Evolutionary conservation across 2,329 filamentous ascomycete genomes (phyloP).

Genomic region (Madurella mycetomatis): DNA sequence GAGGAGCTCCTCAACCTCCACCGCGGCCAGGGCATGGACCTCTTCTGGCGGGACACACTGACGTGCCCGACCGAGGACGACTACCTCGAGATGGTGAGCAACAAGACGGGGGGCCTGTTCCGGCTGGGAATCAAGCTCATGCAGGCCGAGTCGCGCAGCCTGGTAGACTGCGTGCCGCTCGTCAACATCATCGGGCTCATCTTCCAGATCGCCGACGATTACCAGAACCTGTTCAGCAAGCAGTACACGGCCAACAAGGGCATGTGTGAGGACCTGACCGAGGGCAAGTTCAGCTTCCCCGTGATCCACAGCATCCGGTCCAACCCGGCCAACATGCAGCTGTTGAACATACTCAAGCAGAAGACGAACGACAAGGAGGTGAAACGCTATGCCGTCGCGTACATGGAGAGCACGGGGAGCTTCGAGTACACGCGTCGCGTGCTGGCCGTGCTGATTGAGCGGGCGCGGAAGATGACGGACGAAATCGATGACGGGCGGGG

Average conservation of each 20-base stretch:
- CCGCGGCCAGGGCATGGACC: slow-evolving; percentile 83
- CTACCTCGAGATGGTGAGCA: slow-evolving; percentile 90
- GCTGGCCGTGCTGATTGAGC: slow-evolving; percentile 57
- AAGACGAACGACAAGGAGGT: slow-evolving; percentile 82
- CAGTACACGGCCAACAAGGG: slow-evolving; percentile 87
- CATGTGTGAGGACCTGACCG: slow-evolving; percentile 89
- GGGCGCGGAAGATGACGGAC: slow-evolving; percentile 59
- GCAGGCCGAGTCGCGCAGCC: slow-evolving; percentile 63
- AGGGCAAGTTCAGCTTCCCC: slow-evolving; percentile 95
- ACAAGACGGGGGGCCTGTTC: slow-evolving; percentile 87
- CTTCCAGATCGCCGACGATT: slow-evolving; percentile 92
- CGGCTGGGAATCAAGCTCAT: slow-evolving; percentile 81
- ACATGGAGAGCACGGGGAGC: slow-evolving; percentile 86
- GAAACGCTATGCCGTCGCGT: slow-evolving; percentile 83
- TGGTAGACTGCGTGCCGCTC: slow-evolving; percentile 72
- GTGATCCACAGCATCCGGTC: slow-evolving; percentile 89
- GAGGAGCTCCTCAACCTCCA: slow-evolving; percentile 83
- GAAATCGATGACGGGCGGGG: slow-evolving; percentile 60
- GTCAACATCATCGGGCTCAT: slow-evolving; percentile 81
- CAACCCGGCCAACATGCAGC: slow-evolving; percentile 67
- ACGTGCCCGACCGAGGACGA: slow-evolving; percentile 82
- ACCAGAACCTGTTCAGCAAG: slow-evolving; percentile 74
- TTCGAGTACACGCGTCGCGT: slow-evolving; percentile 80
- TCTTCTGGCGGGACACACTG: slow-evolving; percentile 83
- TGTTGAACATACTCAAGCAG: slow-evolving; percentile 90